Base-by-base conservation (phyloP, 306 rosid genomes). In the Malus fusca region DNA sequence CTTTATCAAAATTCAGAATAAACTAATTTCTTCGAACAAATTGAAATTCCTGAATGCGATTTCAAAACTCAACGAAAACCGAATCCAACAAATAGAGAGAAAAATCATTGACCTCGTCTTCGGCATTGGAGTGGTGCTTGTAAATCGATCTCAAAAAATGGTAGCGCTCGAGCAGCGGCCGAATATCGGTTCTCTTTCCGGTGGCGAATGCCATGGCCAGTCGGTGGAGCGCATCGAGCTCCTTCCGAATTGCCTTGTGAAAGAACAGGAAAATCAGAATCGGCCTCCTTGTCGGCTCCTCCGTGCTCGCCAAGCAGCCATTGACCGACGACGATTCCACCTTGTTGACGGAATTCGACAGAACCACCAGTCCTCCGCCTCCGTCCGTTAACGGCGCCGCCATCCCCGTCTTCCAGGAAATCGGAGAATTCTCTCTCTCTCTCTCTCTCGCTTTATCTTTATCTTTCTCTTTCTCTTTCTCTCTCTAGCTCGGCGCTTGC, bases 91-190 rank as follows among this genome's bases (percentile, higher is more conserved):
- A 30, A 46, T 5, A 25, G 28, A 11, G n/a, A 48, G 18, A 30
- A 80, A 84, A 80, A 82, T 64, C 48, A 74, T 1, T 46, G 67
- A 95, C 99, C 99, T 96, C 98, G 79, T 96, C 99, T 87, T 96
- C 99, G 33, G 98, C 99, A 96, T 88, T 89, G 92, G 89, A 88
- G 85, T 96, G 98, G 81, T 92, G 92, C 83, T 87, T 88, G 79
- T 92, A 96, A 75, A 96, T 89, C 74, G 96, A 90, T 79, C 91
- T 88, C 69, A 96, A 80, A 75, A 96, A 96, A 96, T 78, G 93
- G 71, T 92, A 96, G 55, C 88, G 90, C 42, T 90, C 90, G 37
- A 79, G 84, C 61, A 96, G 83, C 7, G 99, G 91, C 56, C 69
- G 80, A 66, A 96, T 88, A 70, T 96, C 96, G 6, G 93, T 79